Percentiles rank a stretch among this genome's conserved stretches.
Evolutionary conservation across 257 asterid species (phyloP).

Genomic region (Nicotiana knightiana): DNA sequence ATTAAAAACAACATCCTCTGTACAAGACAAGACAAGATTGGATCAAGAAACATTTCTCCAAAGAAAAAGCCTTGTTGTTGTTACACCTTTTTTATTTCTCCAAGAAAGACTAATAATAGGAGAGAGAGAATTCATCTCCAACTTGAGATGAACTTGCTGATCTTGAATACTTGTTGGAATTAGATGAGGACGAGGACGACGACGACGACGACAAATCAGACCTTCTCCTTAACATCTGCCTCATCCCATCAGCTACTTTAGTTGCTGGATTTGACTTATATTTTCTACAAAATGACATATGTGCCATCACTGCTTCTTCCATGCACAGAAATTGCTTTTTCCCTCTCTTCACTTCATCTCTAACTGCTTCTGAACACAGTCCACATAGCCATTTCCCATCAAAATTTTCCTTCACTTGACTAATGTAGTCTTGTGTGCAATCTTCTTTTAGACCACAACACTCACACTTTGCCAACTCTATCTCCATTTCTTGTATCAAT

Average conservation of each 20-base stretch:
- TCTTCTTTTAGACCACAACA: conserved; percentile 93
- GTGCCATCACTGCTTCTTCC: conserved; percentile 78
- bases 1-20: conserved; percentile 20
- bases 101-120: conserved; percentile 25
- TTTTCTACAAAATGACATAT: conserved; percentile 77
- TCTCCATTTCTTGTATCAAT: conserved; percentile 43
- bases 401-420: conserved; percentile 52
- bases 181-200: neutral
- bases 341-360: conserved; percentile 63
- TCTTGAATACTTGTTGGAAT: conserved; percentile 49
- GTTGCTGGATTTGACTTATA: conserved; percentile 69
- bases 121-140: conserved; percentile 34
- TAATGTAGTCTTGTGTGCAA: conserved; percentile 76
- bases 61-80: neutral
- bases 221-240: conserved; percentile 76
- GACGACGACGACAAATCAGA: conserved; percentile 28
- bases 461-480: conserved; percentile 73
- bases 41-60: conserved; percentile 8
- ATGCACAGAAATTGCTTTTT: conserved; percentile 28
- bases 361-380: conserved; percentile 77
- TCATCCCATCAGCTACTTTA: conserved; percentile 82
- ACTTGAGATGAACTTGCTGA: conserved; percentile 53
- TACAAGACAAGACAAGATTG: conserved; percentile 25
- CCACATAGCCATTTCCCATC: conserved; percentile 94
- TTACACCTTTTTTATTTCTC: conserved; percentile 4